Evolutionary conservation across 1,284 basidiomycete genomes (phyloP).

Genomic region (Lignosus rhinocerotis): DNA sequence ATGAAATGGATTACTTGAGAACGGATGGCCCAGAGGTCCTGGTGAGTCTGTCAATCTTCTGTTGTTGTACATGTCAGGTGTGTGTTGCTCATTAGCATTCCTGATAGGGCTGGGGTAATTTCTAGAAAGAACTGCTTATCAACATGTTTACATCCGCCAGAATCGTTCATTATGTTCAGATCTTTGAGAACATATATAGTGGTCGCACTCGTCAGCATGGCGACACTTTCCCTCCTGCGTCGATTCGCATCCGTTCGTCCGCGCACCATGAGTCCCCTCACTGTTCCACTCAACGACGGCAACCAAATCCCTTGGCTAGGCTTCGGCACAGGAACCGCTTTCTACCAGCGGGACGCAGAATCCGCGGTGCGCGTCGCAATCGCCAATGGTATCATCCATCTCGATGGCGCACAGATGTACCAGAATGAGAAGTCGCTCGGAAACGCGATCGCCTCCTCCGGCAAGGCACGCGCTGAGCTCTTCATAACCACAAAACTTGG

Average conservation of each 20-base stretch:
- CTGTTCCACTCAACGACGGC: constrained; percentile 60
- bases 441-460: constrained; percentile 49
- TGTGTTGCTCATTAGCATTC: not conserved
- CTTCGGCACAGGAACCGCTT: constrained; percentile 70
- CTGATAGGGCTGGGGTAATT: not conserved
- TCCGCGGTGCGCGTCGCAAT: constrained; percentile 54
- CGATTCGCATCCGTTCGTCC: constrained; percentile 20
- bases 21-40: no score
- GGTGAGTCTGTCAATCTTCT: not conserved
- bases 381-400: constrained; percentile 61
- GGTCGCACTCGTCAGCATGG: constrained; percentile 18
- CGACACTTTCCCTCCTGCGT: constrained; percentile 20
- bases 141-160: not conserved
- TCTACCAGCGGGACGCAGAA: constrained; percentile 53
- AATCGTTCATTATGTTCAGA: constrained; percentile 3
- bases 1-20: not conserved
- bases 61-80: not conserved
- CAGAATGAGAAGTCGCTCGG: constrained; percentile 62
- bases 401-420: constrained; percentile 74
- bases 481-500: constrained; percentile 70
- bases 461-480: constrained; percentile 54
- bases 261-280: constrained; percentile 37
- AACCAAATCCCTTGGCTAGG: constrained; percentile 59
- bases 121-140: constrained; percentile 6
- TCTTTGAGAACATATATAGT: constrained; percentile 19